Conservation (phyloP, 2,329 filamentous ascomycete genomes). For the Diaporthe ilicicola region DNA sequence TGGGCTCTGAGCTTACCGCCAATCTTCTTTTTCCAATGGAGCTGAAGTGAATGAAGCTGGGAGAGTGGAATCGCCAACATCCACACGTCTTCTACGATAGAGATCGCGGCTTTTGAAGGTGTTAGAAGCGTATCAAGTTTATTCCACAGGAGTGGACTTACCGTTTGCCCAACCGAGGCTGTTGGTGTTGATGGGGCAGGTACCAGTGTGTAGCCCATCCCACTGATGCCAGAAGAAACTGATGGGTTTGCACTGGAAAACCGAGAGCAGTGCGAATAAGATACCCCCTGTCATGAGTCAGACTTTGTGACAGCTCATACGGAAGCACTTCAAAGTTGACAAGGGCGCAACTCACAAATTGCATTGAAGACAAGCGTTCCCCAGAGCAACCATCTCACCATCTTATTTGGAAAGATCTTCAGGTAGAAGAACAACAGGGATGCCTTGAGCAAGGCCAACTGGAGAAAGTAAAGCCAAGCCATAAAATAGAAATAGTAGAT, state of each 20-base stretch:
- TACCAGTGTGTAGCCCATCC: conserved; percentile 55
- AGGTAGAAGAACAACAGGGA: conserved; percentile 34
- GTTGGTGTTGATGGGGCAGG: conserved; percentile 57
- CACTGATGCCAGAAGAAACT: conserved; percentile 62
- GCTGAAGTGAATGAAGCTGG: conserved; percentile 49
- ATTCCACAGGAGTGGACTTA: background rate
- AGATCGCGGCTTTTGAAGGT: conserved; percentile 47
- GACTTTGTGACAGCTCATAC: background rate
- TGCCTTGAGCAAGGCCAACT: conserved; percentile 29
- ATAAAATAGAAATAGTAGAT: conserved; percentile 52
- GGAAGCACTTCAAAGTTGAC: background rate
- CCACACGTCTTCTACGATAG: conserved; percentile 51
- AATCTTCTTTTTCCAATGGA: conserved; percentile 58
- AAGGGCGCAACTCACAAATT: conserved; percentile 5
- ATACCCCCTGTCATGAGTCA: conserved; percentile 39
- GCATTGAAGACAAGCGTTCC: conserved; percentile 26
- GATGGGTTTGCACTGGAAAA: conserved; percentile 62
- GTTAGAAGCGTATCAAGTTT: background rate
- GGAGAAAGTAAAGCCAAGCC: conserved; percentile 40
- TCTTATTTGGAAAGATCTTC: conserved; percentile 29
- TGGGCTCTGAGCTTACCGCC: conserved; percentile 34
- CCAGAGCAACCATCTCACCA: conserved; percentile 26
- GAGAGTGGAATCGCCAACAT: conserved; percentile 54
- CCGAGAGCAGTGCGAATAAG: conserved; percentile 50
- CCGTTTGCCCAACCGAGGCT: conserved; percentile 56